A percentile compares a stretch with the other conserved stretches of the same genome.
These are phyloP conservation scores for Angomonas deanei DNA, from an alignment of 208 protist genomes.

Conservation along the genomic window DNA sequence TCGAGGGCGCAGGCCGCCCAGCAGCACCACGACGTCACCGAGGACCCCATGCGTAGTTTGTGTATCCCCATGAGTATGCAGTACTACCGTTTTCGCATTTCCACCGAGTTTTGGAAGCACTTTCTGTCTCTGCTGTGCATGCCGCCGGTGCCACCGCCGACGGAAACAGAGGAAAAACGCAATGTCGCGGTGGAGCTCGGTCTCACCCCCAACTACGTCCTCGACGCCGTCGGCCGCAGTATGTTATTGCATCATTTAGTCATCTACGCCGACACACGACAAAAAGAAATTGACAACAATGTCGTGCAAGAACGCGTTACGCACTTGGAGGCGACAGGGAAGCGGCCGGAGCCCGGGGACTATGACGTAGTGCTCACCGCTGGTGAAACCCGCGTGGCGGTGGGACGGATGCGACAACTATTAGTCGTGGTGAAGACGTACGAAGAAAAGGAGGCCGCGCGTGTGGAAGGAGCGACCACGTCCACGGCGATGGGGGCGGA, in stretches of 20 bases:
- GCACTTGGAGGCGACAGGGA: slow-evolving; percentile 14
- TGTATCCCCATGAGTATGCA: slow-evolving; percentile 58
- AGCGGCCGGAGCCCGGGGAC: slow-evolving; percentile 28
- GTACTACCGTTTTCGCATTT: slow-evolving; percentile 75
- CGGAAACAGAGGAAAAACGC: slow-evolving; percentile 16
- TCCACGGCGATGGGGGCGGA: slow-evolving; percentile 7
- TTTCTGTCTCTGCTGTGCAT: slow-evolving; percentile 75
- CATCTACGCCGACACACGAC: slow-evolving; percentile 47
- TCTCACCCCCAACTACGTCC: slow-evolving; percentile 62
- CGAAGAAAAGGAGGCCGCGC: slow-evolving; percentile 18
- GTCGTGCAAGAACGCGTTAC: slow-evolving; percentile 34
- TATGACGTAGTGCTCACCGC: slow-evolving; percentile 52
- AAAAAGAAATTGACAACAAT: slow-evolving; percentile 58
- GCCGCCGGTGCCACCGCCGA: slow-evolving; percentile 54
- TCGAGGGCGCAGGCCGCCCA: slow-evolving; percentile 67
- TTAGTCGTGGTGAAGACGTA: slow-evolving; percentile 32
- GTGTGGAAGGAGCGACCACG: background rate
- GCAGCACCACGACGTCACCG: slow-evolving; percentile 47
- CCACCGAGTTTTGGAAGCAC: slow-evolving; percentile 56
- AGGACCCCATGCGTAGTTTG: slow-evolving; percentile 72
- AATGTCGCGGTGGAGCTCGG: slow-evolving; percentile 33
- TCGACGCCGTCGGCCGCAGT: slow-evolving; percentile 78
- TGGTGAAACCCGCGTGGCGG: slow-evolving; percentile 38
- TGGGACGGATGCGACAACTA: slow-evolving; percentile 52
- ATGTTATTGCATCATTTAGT: slow-evolving; percentile 84